Evolutionary conservation across 129 eudicot species (phyloP).

Genomic region (Flaveria brownii): DNA sequence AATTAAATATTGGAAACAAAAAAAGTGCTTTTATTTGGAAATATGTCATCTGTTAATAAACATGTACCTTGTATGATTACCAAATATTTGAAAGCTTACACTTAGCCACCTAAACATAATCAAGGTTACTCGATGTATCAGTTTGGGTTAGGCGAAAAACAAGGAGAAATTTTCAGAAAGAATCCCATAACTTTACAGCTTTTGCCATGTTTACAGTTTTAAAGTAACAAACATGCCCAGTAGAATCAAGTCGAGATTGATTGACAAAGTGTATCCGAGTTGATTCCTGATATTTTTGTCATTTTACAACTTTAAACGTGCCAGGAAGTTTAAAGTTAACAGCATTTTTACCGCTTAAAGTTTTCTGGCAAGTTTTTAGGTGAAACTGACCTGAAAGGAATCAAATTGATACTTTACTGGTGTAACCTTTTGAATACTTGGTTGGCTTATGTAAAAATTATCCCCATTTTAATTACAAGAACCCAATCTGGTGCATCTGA

Average conservation of each 20-base stretch:
- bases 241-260: not conserved
- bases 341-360: not conserved
- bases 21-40: conserved; percentile 8
- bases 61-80: not conserved
- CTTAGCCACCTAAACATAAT: not conserved
- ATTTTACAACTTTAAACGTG: not conserved
- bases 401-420: not conserved
- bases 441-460: not conserved
- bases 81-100: too few relatives aligned
- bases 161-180: not conserved
- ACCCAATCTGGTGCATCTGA: not conserved
- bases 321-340: not conserved
- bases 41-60: not conserved
- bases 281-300: not conserved
- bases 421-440: not conserved
- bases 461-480: not conserved
- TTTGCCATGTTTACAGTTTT: conserved; percentile 12
- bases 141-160: not conserved
- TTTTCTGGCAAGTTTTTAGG: not conserved
- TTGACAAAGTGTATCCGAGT: not conserved
- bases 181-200: not conserved
- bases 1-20: not conserved
- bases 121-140: not conserved
- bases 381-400: not conserved
- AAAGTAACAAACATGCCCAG: not conserved